Evolutionary conservation across 192 early-diverging fungal species (phyloP).

Genomic region (Gigaspora rosea): DNA sequence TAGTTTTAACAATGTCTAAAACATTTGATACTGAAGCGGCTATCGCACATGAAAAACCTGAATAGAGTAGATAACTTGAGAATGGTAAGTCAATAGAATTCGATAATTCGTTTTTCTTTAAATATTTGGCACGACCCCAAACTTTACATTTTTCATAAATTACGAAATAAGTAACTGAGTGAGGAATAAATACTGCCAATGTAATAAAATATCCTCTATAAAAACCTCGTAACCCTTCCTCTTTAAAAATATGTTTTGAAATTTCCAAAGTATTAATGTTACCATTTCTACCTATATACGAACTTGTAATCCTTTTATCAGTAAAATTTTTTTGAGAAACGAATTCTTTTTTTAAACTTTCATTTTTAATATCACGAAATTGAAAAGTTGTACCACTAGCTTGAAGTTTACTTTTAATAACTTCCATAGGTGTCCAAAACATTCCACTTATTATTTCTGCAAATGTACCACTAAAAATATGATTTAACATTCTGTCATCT

Average conservation of each 20-base stretch:
- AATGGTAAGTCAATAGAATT: conserved; percentile 39
- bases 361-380: neutral
- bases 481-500: conserved; percentile 51
- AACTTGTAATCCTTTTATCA: neutral
- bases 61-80: conserved; percentile 57
- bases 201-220: conserved; percentile 74
- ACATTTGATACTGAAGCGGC: conserved; percentile 65
- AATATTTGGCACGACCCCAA: too few relatives aligned
- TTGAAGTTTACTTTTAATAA: conserved; percentile 76
- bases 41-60: conserved; percentile 59
- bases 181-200: conserved; percentile 76
- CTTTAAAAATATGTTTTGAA: conserved; percentile 48
- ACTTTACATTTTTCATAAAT: conserved; percentile 57
- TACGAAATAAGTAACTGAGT: conserved; percentile 70
- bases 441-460: conserved; percentile 70
- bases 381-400: conserved; percentile 35
- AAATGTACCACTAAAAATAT: conserved; percentile 55
- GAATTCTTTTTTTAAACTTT: neutral
- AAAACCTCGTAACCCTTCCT: conserved; percentile 67
- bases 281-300: too few relatives aligned
- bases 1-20: conserved; percentile 82
- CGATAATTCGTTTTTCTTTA: neutral
- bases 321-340: neutral
- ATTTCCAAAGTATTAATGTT: conserved; percentile 38
- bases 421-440: conserved; percentile 88